phyloP scores from a whole-genome alignment of 2,329 filamentous ascomycete species.

The Aspergillus proliferans region DNA sequence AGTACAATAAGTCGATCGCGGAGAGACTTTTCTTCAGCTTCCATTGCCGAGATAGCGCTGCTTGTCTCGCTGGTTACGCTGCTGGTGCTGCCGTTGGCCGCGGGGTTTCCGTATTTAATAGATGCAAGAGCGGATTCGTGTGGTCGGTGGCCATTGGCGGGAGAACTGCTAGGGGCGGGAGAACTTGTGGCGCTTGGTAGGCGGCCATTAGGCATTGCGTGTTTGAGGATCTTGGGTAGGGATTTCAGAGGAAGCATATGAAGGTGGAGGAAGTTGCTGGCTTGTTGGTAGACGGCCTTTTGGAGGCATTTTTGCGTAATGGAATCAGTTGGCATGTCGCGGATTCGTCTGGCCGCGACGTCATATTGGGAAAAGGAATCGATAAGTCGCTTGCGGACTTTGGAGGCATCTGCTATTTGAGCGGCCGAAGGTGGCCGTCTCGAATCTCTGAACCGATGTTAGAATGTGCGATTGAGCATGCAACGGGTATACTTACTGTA shows the following conservation, averaged over 20 bases:
- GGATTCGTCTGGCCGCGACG: slow-evolving; percentile 69
- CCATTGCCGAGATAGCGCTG: slow-evolving; percentile 59
- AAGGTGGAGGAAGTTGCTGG: slow-evolving; percentile 74
- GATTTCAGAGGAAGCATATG: slow-evolving; percentile 86
- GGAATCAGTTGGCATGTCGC: slow-evolving; percentile 68
- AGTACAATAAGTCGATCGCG: slow-evolving; percentile 75
- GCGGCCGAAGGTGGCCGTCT: slow-evolving; percentile 58
- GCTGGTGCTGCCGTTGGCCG: slow-evolving; percentile 43
- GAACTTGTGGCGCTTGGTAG: slow-evolving; percentile 20
- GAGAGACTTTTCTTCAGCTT: slow-evolving; percentile 76
- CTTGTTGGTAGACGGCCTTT: slow-evolving; percentile 73
- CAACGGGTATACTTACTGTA: slow-evolving; percentile 51
- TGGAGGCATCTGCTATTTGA: slow-evolving; percentile 78
- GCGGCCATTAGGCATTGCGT: slow-evolving; percentile 50
- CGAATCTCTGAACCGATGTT: slow-evolving; percentile 45
- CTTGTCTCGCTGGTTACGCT: slow-evolving; percentile 51
- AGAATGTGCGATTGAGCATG: too few species aligned
- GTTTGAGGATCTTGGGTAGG: slow-evolving; percentile 61
- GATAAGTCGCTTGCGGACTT: slow-evolving; percentile 81
- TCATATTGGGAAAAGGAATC: slow-evolving; percentile 89
- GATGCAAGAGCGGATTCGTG: slow-evolving; percentile 47
- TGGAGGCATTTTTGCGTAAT: slow-evolving; percentile 69
- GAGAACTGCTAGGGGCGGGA: slow-evolving; percentile 16
- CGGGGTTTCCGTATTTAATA: slow-evolving; percentile 53
- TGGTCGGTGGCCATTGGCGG: slow-evolving; percentile 22